Evolutionary conservation across 371 early-diverging fungal genomes (phyloP).

Genomic region (Zopfochytrium polystomum): DNA sequence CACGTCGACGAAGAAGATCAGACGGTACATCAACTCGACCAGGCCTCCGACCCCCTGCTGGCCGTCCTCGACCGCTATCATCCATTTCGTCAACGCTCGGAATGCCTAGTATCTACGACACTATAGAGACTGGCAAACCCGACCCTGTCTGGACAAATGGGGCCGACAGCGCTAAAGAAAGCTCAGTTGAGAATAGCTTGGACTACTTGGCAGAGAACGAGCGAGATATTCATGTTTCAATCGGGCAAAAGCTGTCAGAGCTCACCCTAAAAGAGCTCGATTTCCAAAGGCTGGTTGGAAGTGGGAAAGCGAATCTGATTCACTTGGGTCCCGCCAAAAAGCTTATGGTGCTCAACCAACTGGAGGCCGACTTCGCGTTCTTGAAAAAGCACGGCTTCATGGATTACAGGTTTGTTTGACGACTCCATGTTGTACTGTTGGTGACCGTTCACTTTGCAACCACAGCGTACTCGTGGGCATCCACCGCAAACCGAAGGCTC

Average conservation of each 20-base stretch:
- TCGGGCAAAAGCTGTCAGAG: conserved; percentile 20
- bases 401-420: conserved; percentile 52
- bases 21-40: not conserved
- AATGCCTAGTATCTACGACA: too few relatives aligned
- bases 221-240: too few relatives aligned
- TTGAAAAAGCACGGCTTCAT: conserved; percentile 52
- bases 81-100: not conserved
- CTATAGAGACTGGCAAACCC: too few relatives aligned
- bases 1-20: too few relatives aligned
- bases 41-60: not conserved
- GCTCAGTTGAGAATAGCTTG: not conserved
- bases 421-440: not conserved
- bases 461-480: conserved; percentile 41
- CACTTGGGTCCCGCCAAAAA: conserved; percentile 40
- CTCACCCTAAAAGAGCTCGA: conserved; percentile 59
- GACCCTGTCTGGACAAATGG: not conserved
- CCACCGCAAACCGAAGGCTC: conserved; percentile 16
- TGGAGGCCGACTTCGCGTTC: conserved; percentile 47
- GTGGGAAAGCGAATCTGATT: conserved; percentile 41
- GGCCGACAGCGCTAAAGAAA: not conserved
- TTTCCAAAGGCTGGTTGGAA: conserved; percentile 45
- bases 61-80: not conserved
- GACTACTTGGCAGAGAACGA: not conserved
- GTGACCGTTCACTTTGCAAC: not conserved
- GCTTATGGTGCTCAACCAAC: conserved; percentile 38